phyloP scores from a whole-genome alignment of 2,329 filamentous ascomycete species.

The Trichoderma sp. region DNA sequence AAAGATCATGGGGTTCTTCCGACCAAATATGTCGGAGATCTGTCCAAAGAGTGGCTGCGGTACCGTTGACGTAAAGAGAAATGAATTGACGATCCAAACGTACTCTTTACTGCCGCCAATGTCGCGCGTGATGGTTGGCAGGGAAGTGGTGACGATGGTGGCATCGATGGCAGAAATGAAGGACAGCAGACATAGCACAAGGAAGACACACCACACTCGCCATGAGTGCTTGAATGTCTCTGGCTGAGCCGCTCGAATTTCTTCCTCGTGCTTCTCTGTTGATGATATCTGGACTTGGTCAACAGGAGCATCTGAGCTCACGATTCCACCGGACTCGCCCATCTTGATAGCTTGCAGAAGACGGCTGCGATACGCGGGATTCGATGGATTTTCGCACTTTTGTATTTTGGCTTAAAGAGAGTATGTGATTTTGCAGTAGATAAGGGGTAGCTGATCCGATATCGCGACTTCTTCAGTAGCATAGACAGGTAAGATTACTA shows the following conservation, averaged over 20 bases:
- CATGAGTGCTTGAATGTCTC: not conserved
- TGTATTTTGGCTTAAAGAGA: not conserved
- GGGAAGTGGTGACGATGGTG: conserved; percentile 9
- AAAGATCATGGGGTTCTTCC: conserved; percentile 44
- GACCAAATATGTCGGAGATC: conserved; percentile 54
- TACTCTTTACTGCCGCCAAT: conserved; percentile 5
- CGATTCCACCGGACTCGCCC: not conserved
- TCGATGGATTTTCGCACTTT: not conserved
- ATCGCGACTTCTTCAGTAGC: not conserved
- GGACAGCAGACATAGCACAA: conserved; percentile 9
- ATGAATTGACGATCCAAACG: conserved; percentile 12
- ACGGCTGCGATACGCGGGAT: not conserved
- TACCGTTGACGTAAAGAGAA: conserved; percentile 1
- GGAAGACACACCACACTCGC: conserved; percentile 9
- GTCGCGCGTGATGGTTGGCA: conserved; percentile 1
- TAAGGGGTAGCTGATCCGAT: not conserved
- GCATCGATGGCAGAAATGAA: conserved; percentile 10
- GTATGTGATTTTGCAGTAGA: not conserved
- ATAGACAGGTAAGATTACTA: not conserved
- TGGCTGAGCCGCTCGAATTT: not conserved
- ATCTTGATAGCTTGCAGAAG: not conserved
- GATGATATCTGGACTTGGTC: not conserved
- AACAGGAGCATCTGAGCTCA: not conserved
- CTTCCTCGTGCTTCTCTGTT: not conserved
- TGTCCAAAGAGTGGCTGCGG: conserved; percentile 53